phyloP scores from a whole-genome alignment of 1,284 basidiomycete genomes.

The Mixia osmundae region DNA sequence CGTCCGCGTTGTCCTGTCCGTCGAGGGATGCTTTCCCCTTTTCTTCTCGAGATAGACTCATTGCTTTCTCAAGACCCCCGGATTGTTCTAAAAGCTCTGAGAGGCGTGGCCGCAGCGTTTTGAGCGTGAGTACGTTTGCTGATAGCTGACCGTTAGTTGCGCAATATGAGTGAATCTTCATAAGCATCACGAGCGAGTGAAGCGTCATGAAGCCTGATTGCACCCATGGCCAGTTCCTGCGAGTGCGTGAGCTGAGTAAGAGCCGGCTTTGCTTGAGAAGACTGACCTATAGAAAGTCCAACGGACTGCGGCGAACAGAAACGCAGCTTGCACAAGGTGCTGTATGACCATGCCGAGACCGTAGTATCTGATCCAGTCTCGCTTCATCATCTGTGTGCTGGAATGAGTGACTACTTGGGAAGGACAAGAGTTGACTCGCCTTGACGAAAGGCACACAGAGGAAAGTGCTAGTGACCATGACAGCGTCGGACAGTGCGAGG shows the following conservation, averaged over 20 bases:
- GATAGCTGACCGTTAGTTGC: conserved; percentile 68
- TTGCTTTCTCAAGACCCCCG: conserved; percentile 35
- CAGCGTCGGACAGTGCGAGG: conserved; percentile 58
- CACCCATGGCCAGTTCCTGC: conserved; percentile 90
- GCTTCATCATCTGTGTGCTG: conserved; percentile 26
- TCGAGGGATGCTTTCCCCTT: conserved; percentile 5
- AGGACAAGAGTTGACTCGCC: conserved; percentile 21
- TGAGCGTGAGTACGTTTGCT: conserved; percentile 21
- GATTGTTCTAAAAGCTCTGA: conserved; percentile 31
- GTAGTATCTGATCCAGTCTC: conserved; percentile 54
- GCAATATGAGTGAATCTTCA: conserved; percentile 94
- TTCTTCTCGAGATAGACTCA: conserved; percentile 4
- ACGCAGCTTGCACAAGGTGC: conserved; percentile 45
- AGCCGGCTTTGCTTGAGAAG: not conserved
- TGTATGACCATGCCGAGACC: conserved; percentile 50
- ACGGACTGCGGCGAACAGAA: conserved; percentile 43
- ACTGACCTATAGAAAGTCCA: conserved; percentile 44
- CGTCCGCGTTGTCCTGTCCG: not conserved
- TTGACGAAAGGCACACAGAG: conserved; percentile 60
- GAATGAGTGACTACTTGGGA: not conserved
- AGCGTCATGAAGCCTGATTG: conserved; percentile 86
- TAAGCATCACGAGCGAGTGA: conserved; percentile 72
- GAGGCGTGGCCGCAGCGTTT: conserved; percentile 28
- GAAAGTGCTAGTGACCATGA: conserved; percentile 51
- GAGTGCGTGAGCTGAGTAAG: too few species aligned